A percentile compares a stretch with the other conserved stretches of the same genome.
Evolutionary conservation across 2,329 filamentous ascomycete species (phyloP).

Genomic region (Sarocladium oryzae): DNA sequence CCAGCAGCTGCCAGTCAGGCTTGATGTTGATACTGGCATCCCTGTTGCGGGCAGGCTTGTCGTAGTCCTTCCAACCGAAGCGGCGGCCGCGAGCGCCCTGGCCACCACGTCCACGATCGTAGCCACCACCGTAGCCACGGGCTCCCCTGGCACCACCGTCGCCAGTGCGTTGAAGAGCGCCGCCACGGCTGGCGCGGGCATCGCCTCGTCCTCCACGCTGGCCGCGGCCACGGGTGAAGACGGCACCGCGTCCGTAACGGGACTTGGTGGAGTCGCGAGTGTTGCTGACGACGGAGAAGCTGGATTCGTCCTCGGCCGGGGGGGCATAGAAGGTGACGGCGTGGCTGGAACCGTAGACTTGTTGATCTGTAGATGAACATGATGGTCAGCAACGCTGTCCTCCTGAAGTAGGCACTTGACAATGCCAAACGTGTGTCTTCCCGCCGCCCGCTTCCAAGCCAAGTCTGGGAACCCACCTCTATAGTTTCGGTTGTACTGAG

Average conservation of each 20-base stretch:
- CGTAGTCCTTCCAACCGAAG: slow-evolving; percentile 98
- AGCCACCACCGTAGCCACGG: slow-evolving; percentile 43
- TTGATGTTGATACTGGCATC: slow-evolving; percentile 96
- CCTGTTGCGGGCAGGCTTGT: slow-evolving; percentile 94
- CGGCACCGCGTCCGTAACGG: slow-evolving; percentile 81
- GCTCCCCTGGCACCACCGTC: slow-evolving; percentile 61
- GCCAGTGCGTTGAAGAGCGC: slow-evolving; percentile 64
- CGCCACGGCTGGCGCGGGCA: slow-evolving; percentile 51
- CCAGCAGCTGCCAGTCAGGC: slow-evolving; percentile 88
- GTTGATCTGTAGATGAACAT: slow-evolving; percentile 60
- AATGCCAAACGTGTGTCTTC: no score
- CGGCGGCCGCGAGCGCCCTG: slow-evolving; percentile 67
- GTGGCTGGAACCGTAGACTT: slow-evolving; percentile 89
- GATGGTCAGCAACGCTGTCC: neutral
- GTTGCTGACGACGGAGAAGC: slow-evolving; percentile 97
- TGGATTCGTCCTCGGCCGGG: slow-evolving; percentile 88
- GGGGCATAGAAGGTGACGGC: slow-evolving; percentile 85
- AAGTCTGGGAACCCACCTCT: slow-evolving; percentile 57
- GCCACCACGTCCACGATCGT: slow-evolving; percentile 66
- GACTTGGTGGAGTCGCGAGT: slow-evolving; percentile 79
- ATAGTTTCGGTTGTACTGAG: slow-evolving; percentile 89
- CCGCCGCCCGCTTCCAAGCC: neutral
- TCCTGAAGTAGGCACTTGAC: no score
- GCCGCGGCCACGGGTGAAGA: slow-evolving; percentile 83
- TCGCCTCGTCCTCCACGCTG: slow-evolving; percentile 63